A percentile compares a stretch with the other conserved stretches of the same genome.
Evolutionary conservation across 805 yeast species (phyloP).

Genomic region (Hemisphaericaspora nanyangensis): DNA sequence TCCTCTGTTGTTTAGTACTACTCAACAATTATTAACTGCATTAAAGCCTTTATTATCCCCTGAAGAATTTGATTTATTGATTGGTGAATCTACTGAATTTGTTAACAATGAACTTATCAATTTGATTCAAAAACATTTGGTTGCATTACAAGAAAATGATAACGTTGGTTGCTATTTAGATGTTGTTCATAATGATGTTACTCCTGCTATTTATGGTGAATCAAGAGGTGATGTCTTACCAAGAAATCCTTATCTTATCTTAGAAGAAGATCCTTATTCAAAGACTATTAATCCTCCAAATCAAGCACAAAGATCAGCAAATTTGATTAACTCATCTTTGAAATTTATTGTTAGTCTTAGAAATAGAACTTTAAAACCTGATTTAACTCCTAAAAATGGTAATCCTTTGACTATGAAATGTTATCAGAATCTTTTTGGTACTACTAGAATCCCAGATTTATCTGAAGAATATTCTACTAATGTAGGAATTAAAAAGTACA

Average conservation of each 20-base stretch:
- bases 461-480: slow-evolving; percentile 23
- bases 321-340: slow-evolving; percentile 59
- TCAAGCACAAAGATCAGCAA: slow-evolving; percentile 68
- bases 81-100: slow-evolving; percentile 43
- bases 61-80: slow-evolving; percentile 48
- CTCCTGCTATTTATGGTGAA: slow-evolving; percentile 61
- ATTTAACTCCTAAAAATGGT: slow-evolving; percentile 47
- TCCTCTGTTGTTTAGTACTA: slow-evolving; percentile 50
- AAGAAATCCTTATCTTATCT: slow-evolving; percentile 69
- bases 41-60: slow-evolving; percentile 55
- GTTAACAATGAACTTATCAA: slow-evolving; percentile 37
- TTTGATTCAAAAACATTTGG: slow-evolving; percentile 52
- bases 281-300: slow-evolving; percentile 53
- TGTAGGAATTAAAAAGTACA: slow-evolving; percentile 34
- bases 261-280: slow-evolving; percentile 71
- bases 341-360: slow-evolving; percentile 62
- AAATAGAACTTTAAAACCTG: slow-evolving; percentile 52
- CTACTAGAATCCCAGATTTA: slow-evolving; percentile 49
- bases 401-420: slow-evolving; percentile 65
- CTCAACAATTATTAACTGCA: slow-evolving; percentile 50
- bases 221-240: slow-evolving; percentile 67
- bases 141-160: slow-evolving; percentile 38
- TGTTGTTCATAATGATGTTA: slow-evolving; percentile 43
- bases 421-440: slow-evolving; percentile 63
- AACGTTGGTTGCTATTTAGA: slow-evolving; percentile 51